Conservation (phyloP, 805 yeast species). For the Zygosaccharomyces gambellarensis region DNA sequence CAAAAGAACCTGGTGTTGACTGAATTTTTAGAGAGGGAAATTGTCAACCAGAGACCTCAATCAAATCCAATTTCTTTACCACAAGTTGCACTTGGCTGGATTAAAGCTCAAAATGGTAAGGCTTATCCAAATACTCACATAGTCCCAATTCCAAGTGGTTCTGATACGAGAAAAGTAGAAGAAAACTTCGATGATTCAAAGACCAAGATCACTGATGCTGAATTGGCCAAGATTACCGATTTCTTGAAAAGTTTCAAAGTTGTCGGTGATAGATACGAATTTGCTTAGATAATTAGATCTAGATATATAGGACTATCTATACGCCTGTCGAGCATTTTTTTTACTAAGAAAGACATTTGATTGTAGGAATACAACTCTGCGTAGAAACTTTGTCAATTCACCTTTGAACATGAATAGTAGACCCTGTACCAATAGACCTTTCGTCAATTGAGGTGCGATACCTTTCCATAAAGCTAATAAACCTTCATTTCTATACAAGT, state of each 20-base stretch:
- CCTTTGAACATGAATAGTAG: conserved; percentile 77
- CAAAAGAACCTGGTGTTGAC: conserved; percentile 49
- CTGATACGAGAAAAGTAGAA: conserved; percentile 52
- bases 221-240: conserved; percentile 48
- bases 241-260: conserved; percentile 43
- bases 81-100: conserved; percentile 70
- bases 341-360: conserved; percentile 1
- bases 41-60: conserved; percentile 48
- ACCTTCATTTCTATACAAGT: conserved; percentile 62
- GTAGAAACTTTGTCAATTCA: conserved; percentile 41
- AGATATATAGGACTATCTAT: not conserved
- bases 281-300: conserved; percentile 5
- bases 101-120: conserved; percentile 40
- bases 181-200: conserved; percentile 48
- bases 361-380: conserved; percentile 20
- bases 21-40: conserved; percentile 41
- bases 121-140: conserved; percentile 44
- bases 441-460: conserved; percentile 68
- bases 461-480: conserved; percentile 70
- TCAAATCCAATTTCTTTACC: conserved; percentile 47
- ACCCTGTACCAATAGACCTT: conserved; percentile 83
- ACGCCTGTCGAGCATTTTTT: conserved; percentile 41
- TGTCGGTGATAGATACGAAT: conserved; percentile 52
- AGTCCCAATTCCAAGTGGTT: conserved; percentile 78
- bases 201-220: conserved; percentile 49